phyloP scores from a whole-genome alignment of 495 filamentous ascomycete genomes.

The Bacidia gigantensis region DNA sequence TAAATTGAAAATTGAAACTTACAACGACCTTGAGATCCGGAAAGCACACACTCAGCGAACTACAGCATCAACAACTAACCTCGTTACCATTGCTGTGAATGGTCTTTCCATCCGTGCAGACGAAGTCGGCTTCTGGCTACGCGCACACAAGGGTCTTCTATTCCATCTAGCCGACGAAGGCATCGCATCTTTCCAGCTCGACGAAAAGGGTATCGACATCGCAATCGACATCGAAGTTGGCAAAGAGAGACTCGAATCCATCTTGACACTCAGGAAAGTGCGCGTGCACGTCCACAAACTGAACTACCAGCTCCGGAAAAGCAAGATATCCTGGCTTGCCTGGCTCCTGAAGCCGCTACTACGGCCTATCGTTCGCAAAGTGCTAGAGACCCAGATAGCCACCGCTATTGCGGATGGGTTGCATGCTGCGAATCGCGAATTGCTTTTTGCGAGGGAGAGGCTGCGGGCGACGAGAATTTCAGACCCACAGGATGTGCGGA shows the following conservation, averaged over 20 bases:
- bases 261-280: slow-evolving; percentile 63
- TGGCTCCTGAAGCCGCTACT: slow-evolving; percentile 82
- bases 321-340: slow-evolving; percentile 58
- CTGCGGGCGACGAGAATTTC: slow-evolving; percentile 73
- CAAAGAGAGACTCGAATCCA: slow-evolving; percentile 57
- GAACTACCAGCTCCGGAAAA: slow-evolving; percentile 58
- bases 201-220: slow-evolving; percentile 76
- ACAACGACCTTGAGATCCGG: slow-evolving; percentile 72
- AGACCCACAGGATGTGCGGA: slow-evolving; percentile 63
- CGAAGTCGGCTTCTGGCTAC: slow-evolving; percentile 71
- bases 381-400: slow-evolving; percentile 67
- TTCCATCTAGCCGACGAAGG: slow-evolving; percentile 64
- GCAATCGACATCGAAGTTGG: slow-evolving; percentile 70
- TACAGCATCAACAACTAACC: slow-evolving; percentile 47
- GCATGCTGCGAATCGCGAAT: slow-evolving; percentile 64
- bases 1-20: slow-evolving; percentile 63
- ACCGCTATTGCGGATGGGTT: slow-evolving; percentile 53
- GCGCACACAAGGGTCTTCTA: slow-evolving; percentile 50
- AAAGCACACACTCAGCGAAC: slow-evolving; percentile 63
- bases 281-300: slow-evolving; percentile 76
- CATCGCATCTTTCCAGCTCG: slow-evolving; percentile 70
- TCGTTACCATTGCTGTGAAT: slow-evolving; percentile 61
- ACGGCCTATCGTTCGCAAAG: slow-evolving; percentile 61
- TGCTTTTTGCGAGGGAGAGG: slow-evolving; percentile 74
- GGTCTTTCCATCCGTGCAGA: slow-evolving; percentile 71